Evolutionary conservation across 257 asterid species (phyloP), one percentile per base, ranked within the genome.

Genomic region (Linaria vulgaris): DNA sequence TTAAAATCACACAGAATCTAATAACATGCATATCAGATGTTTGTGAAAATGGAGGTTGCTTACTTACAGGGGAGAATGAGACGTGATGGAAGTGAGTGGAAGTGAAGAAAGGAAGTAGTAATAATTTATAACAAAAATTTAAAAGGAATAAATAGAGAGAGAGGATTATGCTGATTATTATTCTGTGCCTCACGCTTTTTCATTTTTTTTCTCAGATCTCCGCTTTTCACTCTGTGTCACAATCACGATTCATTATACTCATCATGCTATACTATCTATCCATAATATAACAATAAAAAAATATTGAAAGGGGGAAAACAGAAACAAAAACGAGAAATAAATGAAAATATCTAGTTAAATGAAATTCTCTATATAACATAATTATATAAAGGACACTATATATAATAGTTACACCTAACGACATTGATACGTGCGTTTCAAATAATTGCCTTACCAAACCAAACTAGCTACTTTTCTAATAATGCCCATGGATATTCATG

Each of bases 131-230:
- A 49, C 47, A 47, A n/a, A n/a, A n/a, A n/a, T n/a, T n/a, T n/a
- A n/a, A n/a, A n/a, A n/a, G 38, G 54, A 51, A 15, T 14, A 16
- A 39, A 27, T 16, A 71, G 2, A 13, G 24, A 23, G 30, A 20
- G 10, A 21, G 14, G 12, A 23, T 17, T 47, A 55, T 16, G 9
- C 9, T 19, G 23, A 31, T 15, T 25, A 51, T 55, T 73, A 73
- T 70, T 70, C 50, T 61, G 45, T 73, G 71, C 65, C 72, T 25
- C 79, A 69, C 38, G 76, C 65, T 27, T 15, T 63, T 38, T 43
- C 56, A 21, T 48, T 44, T 74, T 56, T 65, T 53, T 69, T 41
- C 53, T 54, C 53, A 55, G 76, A 77, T 77, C 73, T 60, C 75
- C 81, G 70, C 31, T 69, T 55, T 69, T 63, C 53, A 23, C 72